Percentiles rank a stretch among this genome's conserved stretches.
These are phyloP conservation scores for Trichoderma reesei DNA, from an alignment of 495 filamentous ascomycete genomes.

Conservation along the genomic window DNA sequence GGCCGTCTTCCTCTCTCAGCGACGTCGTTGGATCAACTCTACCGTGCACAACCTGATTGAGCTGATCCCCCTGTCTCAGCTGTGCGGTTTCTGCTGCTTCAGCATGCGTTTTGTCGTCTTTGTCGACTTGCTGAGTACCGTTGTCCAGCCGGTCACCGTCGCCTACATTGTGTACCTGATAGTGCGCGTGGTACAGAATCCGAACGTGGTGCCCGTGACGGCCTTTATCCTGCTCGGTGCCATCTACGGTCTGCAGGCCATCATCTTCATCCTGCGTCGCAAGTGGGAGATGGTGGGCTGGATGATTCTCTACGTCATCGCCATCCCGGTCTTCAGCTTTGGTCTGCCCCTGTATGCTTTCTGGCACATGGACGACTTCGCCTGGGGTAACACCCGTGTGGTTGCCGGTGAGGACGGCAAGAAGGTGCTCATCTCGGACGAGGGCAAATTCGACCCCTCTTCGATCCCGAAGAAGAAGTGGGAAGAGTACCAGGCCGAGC, in stretches of 20 bases:
- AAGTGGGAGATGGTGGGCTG: slow-evolving; percentile 99
- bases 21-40: slow-evolving; percentile 98
- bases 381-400: slow-evolving; percentile 92
- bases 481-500: slow-evolving; percentile 96
- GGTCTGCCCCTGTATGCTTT: slow-evolving; percentile 90
- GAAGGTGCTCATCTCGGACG: slow-evolving; percentile 89
- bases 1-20: slow-evolving; percentile 91
- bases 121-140: slow-evolving; percentile 80
- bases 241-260: slow-evolving; percentile 91
- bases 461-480: slow-evolving; percentile 95
- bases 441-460: slow-evolving; percentile 93
- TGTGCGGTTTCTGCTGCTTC: slow-evolving; percentile 99
- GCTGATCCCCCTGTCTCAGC: slow-evolving; percentile 81
- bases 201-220: slow-evolving; percentile 61
- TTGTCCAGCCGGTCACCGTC: slow-evolving; percentile 87
- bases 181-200: slow-evolving; percentile 51
- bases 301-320: slow-evolving; percentile 94
- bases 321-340: slow-evolving; percentile 85
- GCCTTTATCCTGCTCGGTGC: slow-evolving; percentile 85
- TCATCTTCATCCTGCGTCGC: slow-evolving; percentile 91
- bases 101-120: slow-evolving; percentile 98
- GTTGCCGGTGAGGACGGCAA: slow-evolving; percentile 93
- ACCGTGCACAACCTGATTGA: slow-evolving; percentile 97
- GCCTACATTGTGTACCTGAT: slow-evolving; percentile 88
- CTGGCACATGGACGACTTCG: slow-evolving; percentile 99